These are phyloP conservation scores for Micractinium sp. DNA, from an alignment of 139 green algal species.

Conservation along the genomic window DNA sequence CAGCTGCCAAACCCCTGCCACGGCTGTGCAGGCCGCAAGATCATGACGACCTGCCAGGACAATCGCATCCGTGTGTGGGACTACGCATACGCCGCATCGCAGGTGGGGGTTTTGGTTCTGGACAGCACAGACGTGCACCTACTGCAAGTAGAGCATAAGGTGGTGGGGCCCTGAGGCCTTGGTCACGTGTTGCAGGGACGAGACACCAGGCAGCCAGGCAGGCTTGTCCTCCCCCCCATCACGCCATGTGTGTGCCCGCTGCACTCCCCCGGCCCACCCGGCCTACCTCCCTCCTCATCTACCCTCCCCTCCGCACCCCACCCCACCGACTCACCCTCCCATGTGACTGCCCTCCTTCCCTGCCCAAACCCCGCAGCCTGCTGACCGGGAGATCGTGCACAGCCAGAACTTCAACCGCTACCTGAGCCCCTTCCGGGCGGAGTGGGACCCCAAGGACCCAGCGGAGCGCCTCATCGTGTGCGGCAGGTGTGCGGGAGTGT, in stretches of 20 bases:
- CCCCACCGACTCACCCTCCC: background rate
- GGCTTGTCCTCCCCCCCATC: no score
- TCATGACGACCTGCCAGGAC: slow-evolving; percentile 92
- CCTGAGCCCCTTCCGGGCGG: slow-evolving; percentile 85
- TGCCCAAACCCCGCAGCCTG: background rate
- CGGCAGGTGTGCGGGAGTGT: slow-evolving; percentile 62
- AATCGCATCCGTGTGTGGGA: slow-evolving; percentile 91
- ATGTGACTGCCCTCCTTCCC: background rate
- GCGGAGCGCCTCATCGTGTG: slow-evolving; percentile 74
- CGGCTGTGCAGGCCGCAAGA: slow-evolving; percentile 62
- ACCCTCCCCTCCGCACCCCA: background rate
- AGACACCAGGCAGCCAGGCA: no score
- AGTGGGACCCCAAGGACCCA: slow-evolving; percentile 88
- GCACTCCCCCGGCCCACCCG: no score
- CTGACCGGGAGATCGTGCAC: slow-evolving; percentile 87
- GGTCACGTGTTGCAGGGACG: background rate
- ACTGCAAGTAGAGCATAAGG: background rate
- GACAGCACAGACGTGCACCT: background rate
- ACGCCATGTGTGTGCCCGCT: no score
- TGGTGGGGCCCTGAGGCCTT: background rate
- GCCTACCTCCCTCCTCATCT: background rate
- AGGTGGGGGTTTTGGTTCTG: background rate
- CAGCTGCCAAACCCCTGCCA: background rate
- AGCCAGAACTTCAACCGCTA: slow-evolving; percentile 95
- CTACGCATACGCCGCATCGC: slow-evolving; percentile 43